A percentile compares a stretch with the other conserved stretches of the same genome.
These are phyloP conservation scores for Verticillium albo-atrum DNA, from an alignment of 2,329 filamentous ascomycete species.

Conservation along the genomic window DNA sequence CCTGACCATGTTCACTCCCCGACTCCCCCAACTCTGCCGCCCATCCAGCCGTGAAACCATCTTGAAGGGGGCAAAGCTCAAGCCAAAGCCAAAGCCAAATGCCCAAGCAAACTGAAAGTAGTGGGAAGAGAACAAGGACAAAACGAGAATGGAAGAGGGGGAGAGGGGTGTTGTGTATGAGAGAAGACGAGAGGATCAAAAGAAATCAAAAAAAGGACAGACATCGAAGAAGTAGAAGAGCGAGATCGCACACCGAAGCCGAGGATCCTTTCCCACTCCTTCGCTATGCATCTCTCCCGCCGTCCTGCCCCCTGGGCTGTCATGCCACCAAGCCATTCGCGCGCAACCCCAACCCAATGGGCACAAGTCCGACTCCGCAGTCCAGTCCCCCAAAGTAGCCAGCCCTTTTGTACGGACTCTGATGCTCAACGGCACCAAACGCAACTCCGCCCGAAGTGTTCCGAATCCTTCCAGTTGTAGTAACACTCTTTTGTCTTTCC, in stretches of 20 bases:
- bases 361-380: not conserved
- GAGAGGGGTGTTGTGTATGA: not conserved
- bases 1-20: conserved; percentile 13
- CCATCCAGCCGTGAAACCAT: conserved; percentile 11
- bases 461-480: conserved; percentile 19
- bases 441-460: conserved; percentile 20
- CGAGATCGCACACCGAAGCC: conserved; percentile 27
- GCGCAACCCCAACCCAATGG: conserved; percentile 1
- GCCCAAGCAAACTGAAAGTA: conserved; percentile 3
- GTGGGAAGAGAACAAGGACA: not conserved
- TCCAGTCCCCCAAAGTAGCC: conserved; percentile 8
- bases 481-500: conserved; percentile 35
- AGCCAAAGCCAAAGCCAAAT: conserved; percentile 5
- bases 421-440: conserved; percentile 17
- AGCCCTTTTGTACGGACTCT: conserved; percentile 13
- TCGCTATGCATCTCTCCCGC: conserved; percentile 36
- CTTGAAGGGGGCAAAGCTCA: conserved; percentile 5
- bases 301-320: not conserved
- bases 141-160: not conserved
- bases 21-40: conserved; percentile 16
- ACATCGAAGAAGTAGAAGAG: conserved; percentile 2
- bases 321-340: not conserved
- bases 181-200: conserved; percentile 4
- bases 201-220: conserved; percentile 5
- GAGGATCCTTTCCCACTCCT: conserved; percentile 35